Evolutionary conservation across 1,139 yeast species (phyloP).

Genomic region (Sugiyamaella pinicola): DNA sequence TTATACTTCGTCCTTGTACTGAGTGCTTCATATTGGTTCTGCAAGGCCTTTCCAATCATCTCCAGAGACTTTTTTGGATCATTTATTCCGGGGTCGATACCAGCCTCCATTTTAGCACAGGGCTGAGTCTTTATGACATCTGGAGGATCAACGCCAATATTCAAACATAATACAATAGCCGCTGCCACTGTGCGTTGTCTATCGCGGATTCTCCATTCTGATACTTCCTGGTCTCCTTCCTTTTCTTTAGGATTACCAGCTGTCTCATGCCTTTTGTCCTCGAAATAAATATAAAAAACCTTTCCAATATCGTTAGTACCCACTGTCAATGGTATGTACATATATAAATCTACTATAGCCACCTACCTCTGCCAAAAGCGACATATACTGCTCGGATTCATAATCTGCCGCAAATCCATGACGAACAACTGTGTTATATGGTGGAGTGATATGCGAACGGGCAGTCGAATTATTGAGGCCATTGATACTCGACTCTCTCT

Average conservation of each 20-base stretch:
- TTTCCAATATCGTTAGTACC: too few species aligned
- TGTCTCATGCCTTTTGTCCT: slow-evolving; percentile 88
- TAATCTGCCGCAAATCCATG: slow-evolving; percentile 82
- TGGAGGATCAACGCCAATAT: slow-evolving; percentile 96
- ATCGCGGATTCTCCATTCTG: slow-evolving; percentile 93
- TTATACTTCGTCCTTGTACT: slow-evolving; percentile 87
- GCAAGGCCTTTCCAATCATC: slow-evolving; percentile 84
- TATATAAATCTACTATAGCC: neutral
- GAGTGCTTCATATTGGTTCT: slow-evolving; percentile 84
- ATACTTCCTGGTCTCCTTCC: slow-evolving; percentile 51
- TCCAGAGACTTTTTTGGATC: slow-evolving; percentile 93
- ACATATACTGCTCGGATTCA: slow-evolving; percentile 62
- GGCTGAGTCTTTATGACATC: slow-evolving; percentile 93
- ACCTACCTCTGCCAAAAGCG: slow-evolving; percentile 56
- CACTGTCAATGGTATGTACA: too few species aligned
- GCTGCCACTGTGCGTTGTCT: slow-evolving; percentile 95
- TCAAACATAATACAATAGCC: slow-evolving; percentile 84
- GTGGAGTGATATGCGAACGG: slow-evolving; percentile 3
- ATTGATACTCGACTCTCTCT: neutral
- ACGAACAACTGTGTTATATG: slow-evolving; percentile 43
- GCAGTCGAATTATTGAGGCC: neutral
- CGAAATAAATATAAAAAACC: slow-evolving; percentile 76
- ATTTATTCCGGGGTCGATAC: slow-evolving; percentile 88
- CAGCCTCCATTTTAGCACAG: slow-evolving; percentile 88
- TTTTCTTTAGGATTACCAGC: slow-evolving; percentile 77